Conservation (phyloP, 176 grass and related monocot species). For the Stipa capillata region DNA sequence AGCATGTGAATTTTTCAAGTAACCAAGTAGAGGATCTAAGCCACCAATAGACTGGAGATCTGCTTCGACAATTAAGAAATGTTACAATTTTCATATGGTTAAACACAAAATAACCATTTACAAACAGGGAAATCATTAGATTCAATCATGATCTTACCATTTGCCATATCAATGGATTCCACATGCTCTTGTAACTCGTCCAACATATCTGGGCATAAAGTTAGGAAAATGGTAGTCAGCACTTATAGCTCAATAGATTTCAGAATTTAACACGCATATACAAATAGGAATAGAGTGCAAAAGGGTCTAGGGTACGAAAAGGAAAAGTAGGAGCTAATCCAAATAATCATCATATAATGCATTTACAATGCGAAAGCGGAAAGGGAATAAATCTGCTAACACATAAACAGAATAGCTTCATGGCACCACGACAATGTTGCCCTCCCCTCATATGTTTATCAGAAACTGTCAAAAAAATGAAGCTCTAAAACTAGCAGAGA, state of each 20-base stretch:
- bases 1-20: constrained; percentile 71
- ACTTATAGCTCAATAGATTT: background rate
- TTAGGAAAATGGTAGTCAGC: background rate
- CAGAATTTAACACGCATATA: background rate
- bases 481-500: background rate
- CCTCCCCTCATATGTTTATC: background rate
- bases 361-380: background rate
- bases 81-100: background rate
- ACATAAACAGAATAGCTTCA: background rate
- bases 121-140: background rate
- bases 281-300: too few relatives aligned
- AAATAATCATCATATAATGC: background rate
- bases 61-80: constrained; percentile 19
- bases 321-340: background rate
- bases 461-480: background rate
- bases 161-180: constrained; percentile 69
- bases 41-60: constrained; percentile 88
- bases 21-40: constrained; percentile 70
- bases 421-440: background rate
- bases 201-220: constrained; percentile 53
- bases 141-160: constrained; percentile 38
- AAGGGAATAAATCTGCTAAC: background rate
- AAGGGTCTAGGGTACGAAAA: background rate
- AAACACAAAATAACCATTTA: background rate
- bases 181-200: constrained; percentile 77